Evolutionary conservation across 2,329 filamentous ascomycete species (phyloP).

Genomic region (Onygenales sp.): DNA sequence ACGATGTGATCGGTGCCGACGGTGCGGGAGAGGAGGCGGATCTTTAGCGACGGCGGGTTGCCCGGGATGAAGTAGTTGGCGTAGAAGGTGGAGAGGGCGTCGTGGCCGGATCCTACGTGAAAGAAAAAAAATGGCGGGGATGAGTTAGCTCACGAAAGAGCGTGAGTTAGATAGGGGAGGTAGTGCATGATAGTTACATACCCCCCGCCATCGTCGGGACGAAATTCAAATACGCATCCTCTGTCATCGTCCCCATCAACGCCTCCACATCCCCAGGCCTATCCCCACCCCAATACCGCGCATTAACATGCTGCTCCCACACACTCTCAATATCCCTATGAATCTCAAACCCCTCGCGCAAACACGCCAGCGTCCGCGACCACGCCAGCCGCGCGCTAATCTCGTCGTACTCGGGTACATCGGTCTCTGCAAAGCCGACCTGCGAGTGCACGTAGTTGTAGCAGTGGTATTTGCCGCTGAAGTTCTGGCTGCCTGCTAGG

Average conservation of each 20-base stretch:
- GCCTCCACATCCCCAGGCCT: constrained; percentile 22
- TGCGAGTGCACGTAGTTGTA: constrained; percentile 49
- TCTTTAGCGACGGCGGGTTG: constrained; percentile 41
- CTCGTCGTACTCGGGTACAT: constrained; percentile 58
- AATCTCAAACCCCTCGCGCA: constrained; percentile 51
- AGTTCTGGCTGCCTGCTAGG: constrained; percentile 39
- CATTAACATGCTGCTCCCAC: constrained; percentile 20
- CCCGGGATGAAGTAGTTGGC: constrained; percentile 45
- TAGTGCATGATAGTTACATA: constrained; percentile 17
- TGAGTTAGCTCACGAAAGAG: too few species aligned
- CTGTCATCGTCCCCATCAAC: constrained; percentile 20
- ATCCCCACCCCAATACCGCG: constrained; percentile 8
- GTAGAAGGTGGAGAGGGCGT: constrained; percentile 44
- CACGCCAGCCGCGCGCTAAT: constrained; percentile 58
- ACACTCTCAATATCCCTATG: constrained; percentile 20
- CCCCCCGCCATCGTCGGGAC: constrained; percentile 26
- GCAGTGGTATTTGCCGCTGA: constrained; percentile 34
- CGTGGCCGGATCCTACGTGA: constrained; percentile 28
- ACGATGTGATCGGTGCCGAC: constrained; percentile 50
- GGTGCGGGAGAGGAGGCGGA: constrained; percentile 49
- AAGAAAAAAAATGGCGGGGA: too few species aligned
- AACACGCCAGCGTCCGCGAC: constrained; percentile 51
- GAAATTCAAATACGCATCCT: constrained; percentile 19
- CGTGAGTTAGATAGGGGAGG: constrained; percentile 12
- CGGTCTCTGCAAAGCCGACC: constrained; percentile 61